Conservation (phyloP, 1,284 basidiomycete genomes). For the Malassezia japonica region DNA sequence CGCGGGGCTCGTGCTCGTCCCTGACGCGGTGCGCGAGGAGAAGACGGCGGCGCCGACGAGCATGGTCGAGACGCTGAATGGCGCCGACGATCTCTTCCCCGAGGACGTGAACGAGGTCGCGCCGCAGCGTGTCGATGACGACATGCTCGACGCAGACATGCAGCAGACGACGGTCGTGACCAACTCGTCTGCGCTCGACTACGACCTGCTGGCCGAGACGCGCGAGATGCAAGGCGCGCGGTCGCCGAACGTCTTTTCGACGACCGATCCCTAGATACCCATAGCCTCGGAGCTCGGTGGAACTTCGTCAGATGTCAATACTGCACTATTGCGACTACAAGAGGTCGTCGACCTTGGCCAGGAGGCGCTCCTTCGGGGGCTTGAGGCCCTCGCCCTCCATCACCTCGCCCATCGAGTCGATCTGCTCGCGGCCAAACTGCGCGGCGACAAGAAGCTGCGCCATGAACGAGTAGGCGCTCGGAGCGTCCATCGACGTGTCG, state of each 20-base stretch:
- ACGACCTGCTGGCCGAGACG: not conserved
- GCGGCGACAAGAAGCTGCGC: conserved; percentile 50
- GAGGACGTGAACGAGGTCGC: not conserved
- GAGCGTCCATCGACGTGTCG: conserved; percentile 78
- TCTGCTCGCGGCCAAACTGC: conserved; percentile 31
- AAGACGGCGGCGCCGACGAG: conserved; percentile 11
- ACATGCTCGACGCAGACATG: conserved; percentile 4
- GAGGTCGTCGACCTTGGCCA: conserved; percentile 38
- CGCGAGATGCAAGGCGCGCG: conserved; percentile 5
- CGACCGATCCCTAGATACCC: not conserved
- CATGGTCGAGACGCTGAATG: conserved; percentile 9
- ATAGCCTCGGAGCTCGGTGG: not conserved
- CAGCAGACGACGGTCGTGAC: conserved; percentile 1
- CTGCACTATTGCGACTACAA: no score
- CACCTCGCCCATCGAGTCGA: conserved; percentile 37
- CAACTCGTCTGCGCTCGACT: not conserved
- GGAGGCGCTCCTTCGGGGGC: conserved; percentile 42
- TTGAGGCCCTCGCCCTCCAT: conserved; percentile 44
- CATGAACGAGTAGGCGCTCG: conserved; percentile 69
- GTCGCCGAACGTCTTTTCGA: not conserved
- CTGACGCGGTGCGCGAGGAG: conserved; percentile 6
- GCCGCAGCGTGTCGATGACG: conserved; percentile 5
- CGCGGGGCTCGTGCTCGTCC: not conserved
- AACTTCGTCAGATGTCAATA: no score
- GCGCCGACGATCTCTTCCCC: conserved; percentile 2